These are phyloP conservation scores for Candida anglica DNA, from an alignment of 805 yeast species.

Conservation along the genomic window DNA sequence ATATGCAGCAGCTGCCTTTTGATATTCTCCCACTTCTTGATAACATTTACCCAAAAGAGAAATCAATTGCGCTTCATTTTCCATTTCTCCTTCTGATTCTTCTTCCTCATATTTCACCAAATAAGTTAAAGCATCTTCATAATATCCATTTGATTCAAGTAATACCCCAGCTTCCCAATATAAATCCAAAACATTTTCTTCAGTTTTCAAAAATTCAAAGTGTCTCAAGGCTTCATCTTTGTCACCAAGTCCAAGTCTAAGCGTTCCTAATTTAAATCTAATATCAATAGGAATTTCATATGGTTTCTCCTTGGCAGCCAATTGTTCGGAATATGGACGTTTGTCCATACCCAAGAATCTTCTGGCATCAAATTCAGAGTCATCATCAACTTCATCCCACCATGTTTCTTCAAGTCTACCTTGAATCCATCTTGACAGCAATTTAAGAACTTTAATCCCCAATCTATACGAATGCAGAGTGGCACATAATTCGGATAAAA, in stretches of 20 bases:
- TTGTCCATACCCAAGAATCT: conserved; percentile 32
- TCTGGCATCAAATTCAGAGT: conserved; percentile 80
- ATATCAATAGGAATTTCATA: conserved; percentile 79
- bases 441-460: conserved; percentile 63
- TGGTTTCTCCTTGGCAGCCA: conserved; percentile 12
- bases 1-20: conserved; percentile 59
- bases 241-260: conserved; percentile 63
- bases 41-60: conserved; percentile 72
- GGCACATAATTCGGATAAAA: conserved; percentile 74
- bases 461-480: conserved; percentile 59
- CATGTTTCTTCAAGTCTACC: conserved; percentile 57
- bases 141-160: conserved; percentile 63
- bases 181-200: conserved; percentile 67
- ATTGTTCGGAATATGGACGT: conserved; percentile 19
- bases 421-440: conserved; percentile 81
- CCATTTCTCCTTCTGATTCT: conserved; percentile 52
- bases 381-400: conserved; percentile 66
- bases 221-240: conserved; percentile 71
- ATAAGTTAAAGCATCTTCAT: conserved; percentile 71
- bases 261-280: conserved; percentile 71
- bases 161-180: conserved; percentile 73
- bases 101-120: conserved; percentile 37
- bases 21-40: conserved; percentile 66
- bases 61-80: conserved; percentile 46
- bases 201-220: conserved; percentile 54